These are phyloP conservation scores for Phytophthora citrophthora DNA, from an alignment of 352 stramenopile genomes.

Conservation along the genomic window DNA sequence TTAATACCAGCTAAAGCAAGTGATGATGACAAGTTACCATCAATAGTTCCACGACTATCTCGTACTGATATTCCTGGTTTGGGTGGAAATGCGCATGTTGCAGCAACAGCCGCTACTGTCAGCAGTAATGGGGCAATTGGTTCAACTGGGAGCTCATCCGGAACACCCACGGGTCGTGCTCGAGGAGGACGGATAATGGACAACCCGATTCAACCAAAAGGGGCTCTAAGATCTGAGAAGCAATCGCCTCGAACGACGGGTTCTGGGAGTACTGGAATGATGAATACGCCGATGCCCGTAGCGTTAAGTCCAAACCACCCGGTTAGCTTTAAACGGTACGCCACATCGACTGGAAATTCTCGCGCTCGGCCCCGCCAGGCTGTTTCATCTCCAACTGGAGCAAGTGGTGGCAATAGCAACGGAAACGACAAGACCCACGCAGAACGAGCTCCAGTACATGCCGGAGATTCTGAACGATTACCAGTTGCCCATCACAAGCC, in stretches of 20 bases:
- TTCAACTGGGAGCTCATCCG: constrained; percentile 17
- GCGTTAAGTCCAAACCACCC: constrained; percentile 38
- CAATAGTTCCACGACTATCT: constrained; percentile 56
- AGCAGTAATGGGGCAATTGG: constrained; percentile 1
- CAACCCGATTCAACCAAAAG: constrained; percentile 51
- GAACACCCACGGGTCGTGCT: constrained; percentile 41
- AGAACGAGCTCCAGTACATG: constrained; percentile 51
- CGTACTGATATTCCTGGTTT: constrained; percentile 39
- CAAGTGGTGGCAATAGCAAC: constrained; percentile 21
- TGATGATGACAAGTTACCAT: constrained; percentile 67
- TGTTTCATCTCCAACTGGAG: constrained; percentile 20
- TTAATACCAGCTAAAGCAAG: constrained; percentile 26
- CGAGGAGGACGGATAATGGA: constrained; percentile 58
- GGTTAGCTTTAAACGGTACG: constrained; percentile 60
- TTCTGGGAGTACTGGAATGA: constrained; percentile 25
- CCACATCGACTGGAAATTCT: constrained; percentile 49
- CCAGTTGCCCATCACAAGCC: constrained; percentile 56
- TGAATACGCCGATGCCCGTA: constrained; percentile 34
- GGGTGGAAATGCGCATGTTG: constrained; percentile 2
- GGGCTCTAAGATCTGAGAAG: constrained; percentile 47
- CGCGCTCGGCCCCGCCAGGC: constrained; percentile 42
- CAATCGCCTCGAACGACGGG: constrained; percentile 43
- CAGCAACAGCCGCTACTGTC: constrained; percentile 6
- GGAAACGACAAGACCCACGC: constrained; percentile 53
- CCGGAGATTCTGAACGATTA: constrained; percentile 51